Evolutionary conservation across 2,329 filamentous ascomycete genomes (phyloP), one percentile per base, ranked within the genome.

Genomic region (Claviceps africana): DNA sequence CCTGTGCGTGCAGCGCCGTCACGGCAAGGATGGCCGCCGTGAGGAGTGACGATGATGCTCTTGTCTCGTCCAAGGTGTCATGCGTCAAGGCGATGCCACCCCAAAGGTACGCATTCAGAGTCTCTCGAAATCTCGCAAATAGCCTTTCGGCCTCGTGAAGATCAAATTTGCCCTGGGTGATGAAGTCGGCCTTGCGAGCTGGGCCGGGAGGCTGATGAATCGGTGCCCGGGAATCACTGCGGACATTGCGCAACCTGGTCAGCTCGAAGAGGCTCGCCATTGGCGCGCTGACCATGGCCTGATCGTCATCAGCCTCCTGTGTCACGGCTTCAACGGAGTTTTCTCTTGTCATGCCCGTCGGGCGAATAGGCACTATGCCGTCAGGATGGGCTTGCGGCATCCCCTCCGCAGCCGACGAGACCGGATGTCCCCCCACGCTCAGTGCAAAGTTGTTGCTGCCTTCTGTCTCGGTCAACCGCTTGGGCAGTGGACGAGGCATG

Each of bases 241-340:
- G 60, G 33, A 66, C 64, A 46, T 65, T 66, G 2, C 64, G 61
- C 43, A 66, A 56, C 52, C 61, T 62, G 19, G 64, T 66, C 11
- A 64, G 61, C 44, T 65, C 62, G 25, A 59, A 66, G 15, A 66
- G 59, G 39, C 64, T 66, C 2, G 59, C 62, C 64, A 66, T 66
- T 0, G 64, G 64, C 9, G 62, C 61, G 25, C 57, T 59, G 17
- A 64, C 60, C 10, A 64, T 61, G n/a, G 57, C 61, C 43, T 64
- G 58, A n/a, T 62, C 57, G n/a, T 62, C 57, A 4, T 60, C 57
- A 30, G 25, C 47, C 3, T 61, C 61, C 1, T 58, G 56, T 1
- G 57, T 37, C 17, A 51, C 53, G 0, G 57, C 54, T 31, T 66
- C 63, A 0, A 59, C 59, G 0, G 64, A 66, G 49, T 64, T 65